These are phyloP conservation scores for Candida namnaoensis DNA, from an alignment of 805 yeast species.

Conservation along the genomic window DNA sequence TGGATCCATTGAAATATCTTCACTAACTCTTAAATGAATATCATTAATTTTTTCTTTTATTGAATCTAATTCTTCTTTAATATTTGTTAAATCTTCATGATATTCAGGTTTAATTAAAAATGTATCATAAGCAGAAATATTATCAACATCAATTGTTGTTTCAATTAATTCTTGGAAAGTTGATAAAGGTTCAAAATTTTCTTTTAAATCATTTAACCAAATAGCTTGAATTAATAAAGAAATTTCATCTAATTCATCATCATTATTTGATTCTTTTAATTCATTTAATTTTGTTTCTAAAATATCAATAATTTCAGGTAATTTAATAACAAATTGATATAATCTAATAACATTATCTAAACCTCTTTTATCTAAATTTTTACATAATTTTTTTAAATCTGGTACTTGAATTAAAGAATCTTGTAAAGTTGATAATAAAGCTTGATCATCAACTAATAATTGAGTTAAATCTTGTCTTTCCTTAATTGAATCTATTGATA, in stretches of 20 bases:
- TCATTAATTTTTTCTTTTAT: constrained; percentile 46
- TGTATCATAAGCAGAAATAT: constrained; percentile 66
- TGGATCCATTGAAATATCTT: constrained; percentile 70
- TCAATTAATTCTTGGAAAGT: constrained; percentile 84
- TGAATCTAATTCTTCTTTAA: constrained; percentile 48
- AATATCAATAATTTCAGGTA: constrained; percentile 60
- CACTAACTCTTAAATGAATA: constrained; percentile 58
- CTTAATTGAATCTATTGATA: constrained; percentile 48
- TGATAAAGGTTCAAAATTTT: constrained; percentile 39
- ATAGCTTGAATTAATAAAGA: constrained; percentile 30
- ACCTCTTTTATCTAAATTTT: constrained; percentile 46
- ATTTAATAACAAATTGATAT: constrained; percentile 64
- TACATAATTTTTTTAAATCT: constrained; percentile 68
- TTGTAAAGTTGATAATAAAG: constrained; percentile 54
- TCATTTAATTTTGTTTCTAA: constrained; percentile 36
- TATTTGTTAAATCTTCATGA: constrained; percentile 62
- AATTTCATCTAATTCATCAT: constrained; percentile 14
- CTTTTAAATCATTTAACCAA: constrained; percentile 54
- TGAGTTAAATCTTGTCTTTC: constrained; percentile 74
- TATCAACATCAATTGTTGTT: constrained; percentile 81
- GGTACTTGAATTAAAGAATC: constrained; percentile 69
- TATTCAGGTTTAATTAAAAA: constrained; percentile 85
- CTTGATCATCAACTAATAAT: constrained; percentile 59
- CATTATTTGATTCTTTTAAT: constrained; percentile 10
- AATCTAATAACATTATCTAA: constrained; percentile 86